Evolutionary conservation across 805 yeast genomes (phyloP), one percentile per base, ranked within the genome.

Genomic region (Candida cerambycidarum): DNA sequence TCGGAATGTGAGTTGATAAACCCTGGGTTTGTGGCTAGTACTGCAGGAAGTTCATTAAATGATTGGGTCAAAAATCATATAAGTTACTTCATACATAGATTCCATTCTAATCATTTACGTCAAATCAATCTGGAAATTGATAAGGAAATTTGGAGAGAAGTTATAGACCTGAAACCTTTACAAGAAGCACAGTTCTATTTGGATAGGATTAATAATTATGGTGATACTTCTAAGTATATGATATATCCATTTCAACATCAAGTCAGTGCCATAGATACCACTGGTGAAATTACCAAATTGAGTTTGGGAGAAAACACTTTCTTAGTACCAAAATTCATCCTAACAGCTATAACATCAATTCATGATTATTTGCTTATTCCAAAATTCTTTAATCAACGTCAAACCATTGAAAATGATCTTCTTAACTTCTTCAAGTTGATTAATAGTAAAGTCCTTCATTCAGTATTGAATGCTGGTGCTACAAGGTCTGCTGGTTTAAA

Each of bases 1-100:
- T 78, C 78, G 37, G 96, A 89, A 56, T 87, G 96, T 59, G 98
- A 93, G 60, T 71, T 80, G 11, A 76, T 90, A 4, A 81, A 89
- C 41, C 75, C 75, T 4, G 96, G 95, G 0, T 79, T 75, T 43
- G 72, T 77, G 6, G 72, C 79, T 0, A 71, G 74, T 19, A 81
- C 79, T n/a, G 58, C 65, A 1, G 73, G 73, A 7, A 64, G 62
- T 46, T 60, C 73, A 1, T 65, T 92, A 21, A 79, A 83, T 40
- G 87, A 82, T 43, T 77, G 82, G 54, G 62, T 89, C 12, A 77
- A 74, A n/a, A 72, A 75, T 24, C 96, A 87, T 48, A 73, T 84
- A 3, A 79, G 74, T 45, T 73, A 76, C 42, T 89, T 79, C 57
- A 63, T 79, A 28, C 67, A 68, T 23, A 67, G 79, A 24, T 75